Base-by-base conservation (phyloP, 345 rosid genomes). In the Limnanthes douglasii region DNA sequence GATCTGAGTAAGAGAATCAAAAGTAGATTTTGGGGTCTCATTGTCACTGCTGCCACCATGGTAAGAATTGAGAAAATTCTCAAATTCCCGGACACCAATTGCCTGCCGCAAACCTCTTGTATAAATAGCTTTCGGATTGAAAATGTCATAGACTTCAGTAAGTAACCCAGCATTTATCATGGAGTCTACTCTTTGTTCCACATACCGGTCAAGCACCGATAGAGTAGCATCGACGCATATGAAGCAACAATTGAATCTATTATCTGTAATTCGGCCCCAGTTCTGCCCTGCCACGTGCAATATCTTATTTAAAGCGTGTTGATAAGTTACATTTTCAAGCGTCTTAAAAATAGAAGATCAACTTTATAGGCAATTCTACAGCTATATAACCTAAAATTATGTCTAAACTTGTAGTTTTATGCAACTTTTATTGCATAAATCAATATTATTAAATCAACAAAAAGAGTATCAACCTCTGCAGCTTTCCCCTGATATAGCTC, bases 71-170 rank as follows among this genome's bases (percentile, higher is more conserved):
- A 90, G 55, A 59, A 78, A 65, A 22, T 66, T 60, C 44, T 75
- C 72, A 50, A 90, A 90, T 46, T 90, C 98, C 41, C 78, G 56
- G 10, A 78, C 93, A 26, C 98, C 98, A 53, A 90, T 90, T 16
- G 96, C 85, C 61, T 90, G 96, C 33, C 66, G 60, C 46, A 84
- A 15, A 18, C 98, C 98, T 65, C 69, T 74, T 31, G 98, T 72
- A 41, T 75, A 84, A 43, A 72, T 70, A 0, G 72, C 73, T 62
- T 73, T 57, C 26, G 52, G 53, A 22, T 64, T 62, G 65, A 70
- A 85, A 31, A 90, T 67, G 34, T 80, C 72, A 34, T 54, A 75
- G 37, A 85, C 93, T 69, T 80, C 98, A 42, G 49, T 31, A 21
- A 85, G 94, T 48, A 90, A 61, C 35, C 98, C 96, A 24, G 69